Evolutionary conservation across 2,329 filamentous ascomycete genomes (phyloP).

Genomic region (Shiraia bambusicola): DNA sequence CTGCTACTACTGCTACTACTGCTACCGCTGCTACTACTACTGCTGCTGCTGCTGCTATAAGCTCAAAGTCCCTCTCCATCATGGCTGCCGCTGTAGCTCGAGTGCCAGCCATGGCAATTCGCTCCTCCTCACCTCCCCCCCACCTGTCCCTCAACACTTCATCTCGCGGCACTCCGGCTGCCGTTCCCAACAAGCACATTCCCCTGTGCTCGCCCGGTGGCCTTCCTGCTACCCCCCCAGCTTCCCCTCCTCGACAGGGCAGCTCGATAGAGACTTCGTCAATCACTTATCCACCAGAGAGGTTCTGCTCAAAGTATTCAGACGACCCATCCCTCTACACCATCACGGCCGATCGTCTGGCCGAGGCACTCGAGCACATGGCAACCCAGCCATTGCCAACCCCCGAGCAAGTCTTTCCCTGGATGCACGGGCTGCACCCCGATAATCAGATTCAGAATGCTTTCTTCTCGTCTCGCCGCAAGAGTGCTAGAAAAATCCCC

Average conservation of each 20-base stretch:
- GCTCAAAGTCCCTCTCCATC: slow-evolving; percentile 14
- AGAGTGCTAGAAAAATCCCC: slow-evolving; percentile 68
- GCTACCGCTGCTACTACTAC: too few relatives aligned
- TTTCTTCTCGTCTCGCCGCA: slow-evolving; percentile 81
- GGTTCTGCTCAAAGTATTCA: slow-evolving; percentile 57
- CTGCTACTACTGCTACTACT: too few relatives aligned
- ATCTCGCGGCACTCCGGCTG: slow-evolving; percentile 58
- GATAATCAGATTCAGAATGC: slow-evolving; percentile 85
- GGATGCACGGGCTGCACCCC: slow-evolving; percentile 90
- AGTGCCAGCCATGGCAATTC: slow-evolving; percentile 38
- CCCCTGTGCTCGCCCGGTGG: slow-evolving; percentile 86
- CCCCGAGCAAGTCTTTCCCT: slow-evolving; percentile 86
- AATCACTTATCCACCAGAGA: slow-evolving; percentile 72
- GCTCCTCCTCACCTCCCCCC: slow-evolving; percentile 52
- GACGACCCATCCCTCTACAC: slow-evolving; percentile 65
- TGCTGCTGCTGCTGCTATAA: too few relatives aligned
- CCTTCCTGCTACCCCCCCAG: slow-evolving; percentile 52
- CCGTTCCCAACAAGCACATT: slow-evolving; percentile 83
- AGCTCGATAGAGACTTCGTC: slow-evolving; percentile 63
- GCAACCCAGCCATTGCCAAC: slow-evolving; percentile 81
- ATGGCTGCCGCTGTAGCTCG: slow-evolving; percentile 50
- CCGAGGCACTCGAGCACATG: slow-evolving; percentile 71
- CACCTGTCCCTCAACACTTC: slow-evolving; percentile 61
- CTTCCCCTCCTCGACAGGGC: slow-evolving; percentile 63
- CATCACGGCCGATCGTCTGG: slow-evolving; percentile 68